phyloP scores from a whole-genome alignment of 2,329 filamentous ascomycete species.

The Dothistroma septosporum region DNA sequence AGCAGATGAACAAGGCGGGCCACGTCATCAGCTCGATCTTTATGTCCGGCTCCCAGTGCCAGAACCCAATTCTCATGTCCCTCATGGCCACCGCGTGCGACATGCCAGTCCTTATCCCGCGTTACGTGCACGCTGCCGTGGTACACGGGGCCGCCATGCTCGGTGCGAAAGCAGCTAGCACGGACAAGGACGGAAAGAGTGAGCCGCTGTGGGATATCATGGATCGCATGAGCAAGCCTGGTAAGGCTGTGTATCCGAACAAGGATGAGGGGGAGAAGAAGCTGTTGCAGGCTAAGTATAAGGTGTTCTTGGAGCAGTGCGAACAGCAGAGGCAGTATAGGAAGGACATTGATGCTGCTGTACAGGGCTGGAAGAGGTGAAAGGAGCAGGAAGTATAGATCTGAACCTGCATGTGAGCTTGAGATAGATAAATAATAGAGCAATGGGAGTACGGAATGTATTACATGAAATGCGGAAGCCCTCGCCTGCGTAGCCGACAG shows the following conservation, averaged over 20 bases:
- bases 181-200: conserved; percentile 68
- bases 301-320: conserved; percentile 92
- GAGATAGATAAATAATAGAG: too few species aligned
- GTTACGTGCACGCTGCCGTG: conserved; percentile 91
- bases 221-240: conserved; percentile 94
- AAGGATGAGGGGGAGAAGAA: conserved; percentile 69
- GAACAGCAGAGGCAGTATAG: conserved; percentile 79
- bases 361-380: conserved; percentile 34
- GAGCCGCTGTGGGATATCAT: conserved; percentile 95
- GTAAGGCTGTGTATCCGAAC: conserved; percentile 73
- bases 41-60: conserved; percentile 98
- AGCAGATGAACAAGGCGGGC: conserved; percentile 85
- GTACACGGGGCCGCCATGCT: conserved; percentile 98
- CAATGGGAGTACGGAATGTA: too few species aligned
- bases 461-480: too few species aligned
- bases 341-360: conserved; percentile 64
- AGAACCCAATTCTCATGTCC: conserved; percentile 87
- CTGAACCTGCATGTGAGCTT: too few species aligned
- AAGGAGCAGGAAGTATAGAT: too few species aligned
- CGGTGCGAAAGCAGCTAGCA: conserved; percentile 91
- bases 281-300: conserved; percentile 82
- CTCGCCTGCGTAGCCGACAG: too few species aligned
- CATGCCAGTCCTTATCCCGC: conserved; percentile 89
- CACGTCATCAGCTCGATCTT: conserved; percentile 90
- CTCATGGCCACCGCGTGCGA: conserved; percentile 85